A percentile compares a stretch with the other conserved stretches of the same genome.
Conservation (phyloP, 176 grass and related monocot species). For the Hordeum vulgare region DNA sequence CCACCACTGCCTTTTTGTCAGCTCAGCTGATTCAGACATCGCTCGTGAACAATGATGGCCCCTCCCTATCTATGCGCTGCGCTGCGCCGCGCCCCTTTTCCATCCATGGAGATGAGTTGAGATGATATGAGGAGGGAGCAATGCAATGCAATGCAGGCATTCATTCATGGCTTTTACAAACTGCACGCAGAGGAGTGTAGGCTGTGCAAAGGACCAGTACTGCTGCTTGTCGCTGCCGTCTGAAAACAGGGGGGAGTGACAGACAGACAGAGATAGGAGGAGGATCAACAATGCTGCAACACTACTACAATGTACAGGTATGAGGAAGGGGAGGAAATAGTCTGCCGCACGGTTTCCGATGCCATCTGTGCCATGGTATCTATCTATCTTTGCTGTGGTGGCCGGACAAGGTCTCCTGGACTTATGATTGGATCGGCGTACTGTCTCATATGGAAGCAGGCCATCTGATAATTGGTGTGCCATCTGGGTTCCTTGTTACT, state of each 20-base stretch:
- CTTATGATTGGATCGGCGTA: conserved; percentile 40
- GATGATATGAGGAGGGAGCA: background rate
- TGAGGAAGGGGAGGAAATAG: background rate
- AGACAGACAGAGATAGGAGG: background rate
- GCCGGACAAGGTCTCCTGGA: conserved; percentile 14
- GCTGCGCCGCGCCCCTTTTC: conserved; percentile 12
- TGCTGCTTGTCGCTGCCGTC: background rate
- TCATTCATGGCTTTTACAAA: conserved; percentile 32
- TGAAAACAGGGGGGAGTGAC: background rate
- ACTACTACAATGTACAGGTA: conserved; percentile 18
- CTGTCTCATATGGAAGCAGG: conserved; percentile 10
- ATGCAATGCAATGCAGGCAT: conserved; percentile 25
- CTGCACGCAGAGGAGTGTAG: conserved; percentile 2
- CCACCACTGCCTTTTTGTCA: conserved; percentile 31
- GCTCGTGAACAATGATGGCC: conserved; percentile 33
- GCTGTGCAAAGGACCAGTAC: conserved; percentile 10
- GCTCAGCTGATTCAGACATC: conserved; percentile 42
- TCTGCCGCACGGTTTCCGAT: conserved; percentile 23
- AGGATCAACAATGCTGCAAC: background rate
- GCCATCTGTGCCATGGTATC: conserved; percentile 6
- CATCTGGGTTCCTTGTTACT: conserved; percentile 22
- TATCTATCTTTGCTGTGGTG: conserved; percentile 30
- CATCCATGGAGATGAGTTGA: conserved; percentile 47
- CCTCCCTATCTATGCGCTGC: background rate
- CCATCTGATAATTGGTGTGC: conserved; percentile 6